Evolutionary conservation across 495 filamentous ascomycete genomes (phyloP), one percentile per base, ranked within the genome.

Genomic region (Talaromyces adpressus): DNA sequence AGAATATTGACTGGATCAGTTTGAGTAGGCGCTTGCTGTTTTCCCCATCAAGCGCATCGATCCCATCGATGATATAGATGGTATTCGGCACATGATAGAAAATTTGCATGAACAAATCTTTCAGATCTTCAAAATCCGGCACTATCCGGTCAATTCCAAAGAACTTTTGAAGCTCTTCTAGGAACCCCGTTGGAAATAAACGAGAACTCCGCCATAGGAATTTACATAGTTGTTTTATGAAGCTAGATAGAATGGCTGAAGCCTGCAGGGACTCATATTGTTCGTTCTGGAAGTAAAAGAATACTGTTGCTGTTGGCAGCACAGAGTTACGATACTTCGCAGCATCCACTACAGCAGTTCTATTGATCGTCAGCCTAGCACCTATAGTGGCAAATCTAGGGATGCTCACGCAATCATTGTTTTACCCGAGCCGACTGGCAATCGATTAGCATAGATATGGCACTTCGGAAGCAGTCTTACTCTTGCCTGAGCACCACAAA

Each of bases 401-500:
- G 22, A 23, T 23, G 66, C 68, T 58, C 30, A 72, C 66, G 68
- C 66, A 61, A 72, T 69, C 23, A 68, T 67, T 14, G 68, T 68
- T 62, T 72, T 72, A 2, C 70, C 68, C 1, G 67, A 72, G 45
- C 68, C 68, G 66, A 72, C 70, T 72, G 45, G 52, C 25, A 62
- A 45, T n/a, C 49, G n/a, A 57, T 64, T 2, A 20, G 51, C n/a
- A 66, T 65, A 23, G 59, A 36, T 63, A 60, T 60, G 20, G 5
- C 29, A 41, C 29, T 18, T 39, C 60, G 29, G 60, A 62, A 67
- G 41, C 32, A 41, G 22, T 34, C 62, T 62, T 71, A 71, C 66
- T 72, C 25, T 66, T 70, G 54, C 68, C 70, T 6, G 66, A 69
- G 62, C 65, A 69, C 68, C 68, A 72, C 22, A 72, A 61, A 63